phyloP scores from a whole-genome alignment of 257 asterid genomes.

The Solanum pinnatisectum region DNA sequence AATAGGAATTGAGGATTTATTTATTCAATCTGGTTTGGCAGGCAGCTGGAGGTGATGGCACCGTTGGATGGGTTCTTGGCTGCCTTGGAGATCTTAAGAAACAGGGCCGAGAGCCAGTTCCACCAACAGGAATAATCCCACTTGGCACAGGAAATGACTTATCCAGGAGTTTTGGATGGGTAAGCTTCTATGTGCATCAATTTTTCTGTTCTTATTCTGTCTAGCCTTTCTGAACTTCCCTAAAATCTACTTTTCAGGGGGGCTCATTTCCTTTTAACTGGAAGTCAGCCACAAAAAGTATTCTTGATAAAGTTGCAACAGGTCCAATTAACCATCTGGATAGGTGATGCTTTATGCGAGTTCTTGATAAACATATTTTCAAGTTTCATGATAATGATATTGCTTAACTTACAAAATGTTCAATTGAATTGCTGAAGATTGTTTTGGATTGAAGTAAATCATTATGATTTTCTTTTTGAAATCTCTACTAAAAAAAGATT shows the following conservation, averaged over 20 bases:
- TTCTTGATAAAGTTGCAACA: conserved; percentile 52
- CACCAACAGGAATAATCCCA: conserved; percentile 78
- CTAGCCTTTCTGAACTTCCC: neutral
- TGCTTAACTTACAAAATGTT: neutral
- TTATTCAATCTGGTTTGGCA: conserved; percentile 29
- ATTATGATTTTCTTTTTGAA: neutral
- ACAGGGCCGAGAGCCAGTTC: conserved; percentile 60
- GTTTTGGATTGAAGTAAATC: neutral
- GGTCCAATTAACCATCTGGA: conserved; percentile 58
- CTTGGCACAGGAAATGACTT: conserved; percentile 98
- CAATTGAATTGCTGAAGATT: neutral
- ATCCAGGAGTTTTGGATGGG: conserved; percentile 97
- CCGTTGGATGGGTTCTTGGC: conserved; percentile 98
- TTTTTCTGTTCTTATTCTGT: conserved; percentile 2
- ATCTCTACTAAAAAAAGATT: neutral
- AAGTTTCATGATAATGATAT: neutral
- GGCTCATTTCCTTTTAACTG: conserved; percentile 95
- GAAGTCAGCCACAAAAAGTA: conserved; percentile 80
- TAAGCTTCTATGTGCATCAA: conserved; percentile 20
- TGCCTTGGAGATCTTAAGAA: conserved; percentile 81
- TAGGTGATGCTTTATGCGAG: conserved; percentile 35
- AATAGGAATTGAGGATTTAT: neutral
- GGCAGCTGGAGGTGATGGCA: conserved; percentile 99
- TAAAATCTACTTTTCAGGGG: conserved; percentile 41
- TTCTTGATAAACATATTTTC: neutral